phyloP scores from a whole-genome alignment of 2,329 filamentous ascomycete genomes.

The Chaetomium olivaceum region DNA sequence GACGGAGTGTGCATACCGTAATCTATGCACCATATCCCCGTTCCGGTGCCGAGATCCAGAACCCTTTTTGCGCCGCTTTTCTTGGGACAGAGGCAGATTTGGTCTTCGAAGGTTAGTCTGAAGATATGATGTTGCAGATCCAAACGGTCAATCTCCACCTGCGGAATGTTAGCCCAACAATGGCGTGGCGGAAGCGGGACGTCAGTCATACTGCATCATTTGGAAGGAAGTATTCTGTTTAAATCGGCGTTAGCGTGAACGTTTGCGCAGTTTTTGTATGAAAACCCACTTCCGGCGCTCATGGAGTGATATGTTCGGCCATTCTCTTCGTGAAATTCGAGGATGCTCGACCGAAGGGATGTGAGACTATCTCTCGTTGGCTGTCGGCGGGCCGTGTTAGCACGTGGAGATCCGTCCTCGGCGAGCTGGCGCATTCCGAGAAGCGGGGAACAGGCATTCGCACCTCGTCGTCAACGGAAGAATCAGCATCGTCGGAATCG shows the following conservation, averaged over 20 bases:
- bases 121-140: neutral
- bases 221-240: slow-evolving; percentile 1
- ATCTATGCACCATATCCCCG: slow-evolving; percentile 32
- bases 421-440: too few relatives aligned
- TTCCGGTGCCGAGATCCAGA: slow-evolving; percentile 29
- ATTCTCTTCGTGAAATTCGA: slow-evolving; percentile 27
- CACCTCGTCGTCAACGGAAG: too few relatives aligned
- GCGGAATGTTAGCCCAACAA: too few relatives aligned
- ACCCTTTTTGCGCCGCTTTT: slow-evolving; percentile 20
- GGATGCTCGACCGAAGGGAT: slow-evolving; percentile 25
- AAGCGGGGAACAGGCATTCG: too few relatives aligned
- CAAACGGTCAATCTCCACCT: too few relatives aligned
- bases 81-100: neutral
- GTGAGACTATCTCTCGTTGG: slow-evolving; percentile 10
- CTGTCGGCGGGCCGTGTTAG: neutral
- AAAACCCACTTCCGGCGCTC: slow-evolving; percentile 20
- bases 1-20: slow-evolving; percentile 16
- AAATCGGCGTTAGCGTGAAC: too few relatives aligned
- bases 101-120: neutral
- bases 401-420: too few relatives aligned
- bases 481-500: too few relatives aligned
- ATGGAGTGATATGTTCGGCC: slow-evolving; percentile 29
- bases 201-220: neutral
- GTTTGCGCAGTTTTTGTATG: too few relatives aligned
- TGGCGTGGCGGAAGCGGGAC: neutral